phyloP scores from a whole-genome alignment of 2,329 filamentous ascomycete genomes.

The Cladosporium sp. region DNA sequence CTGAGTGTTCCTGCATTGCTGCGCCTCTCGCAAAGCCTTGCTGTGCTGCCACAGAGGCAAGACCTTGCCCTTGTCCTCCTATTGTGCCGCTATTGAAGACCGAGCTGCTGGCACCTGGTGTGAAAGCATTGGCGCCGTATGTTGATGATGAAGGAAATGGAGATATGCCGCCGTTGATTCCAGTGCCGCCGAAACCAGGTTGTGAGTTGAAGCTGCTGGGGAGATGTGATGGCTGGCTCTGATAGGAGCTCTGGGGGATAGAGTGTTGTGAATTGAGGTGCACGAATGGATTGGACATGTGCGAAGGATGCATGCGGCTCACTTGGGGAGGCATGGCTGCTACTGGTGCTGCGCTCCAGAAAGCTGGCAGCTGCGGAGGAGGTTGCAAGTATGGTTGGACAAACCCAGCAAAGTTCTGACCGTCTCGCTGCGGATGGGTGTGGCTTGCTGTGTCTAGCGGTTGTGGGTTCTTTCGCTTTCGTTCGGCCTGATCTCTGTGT shows the following conservation, averaged over 20 bases:
- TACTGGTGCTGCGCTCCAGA: background rate
- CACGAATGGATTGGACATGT: constrained; percentile 55
- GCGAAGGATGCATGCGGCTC: constrained; percentile 54
- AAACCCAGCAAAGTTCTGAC: too few species aligned
- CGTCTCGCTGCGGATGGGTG: too few species aligned
- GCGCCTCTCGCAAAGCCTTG: constrained; percentile 79
- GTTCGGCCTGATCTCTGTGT: too few species aligned
- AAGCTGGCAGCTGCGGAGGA: too few species aligned
- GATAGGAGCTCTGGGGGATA: constrained; percentile 27
- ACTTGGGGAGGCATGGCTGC: constrained; percentile 55
- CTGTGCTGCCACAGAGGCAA: constrained; percentile 81
- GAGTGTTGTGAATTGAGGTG: constrained; percentile 47
- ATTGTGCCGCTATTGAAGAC: constrained; percentile 29
- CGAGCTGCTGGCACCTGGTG: constrained; percentile 23
- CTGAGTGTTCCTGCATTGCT: constrained; percentile 45
- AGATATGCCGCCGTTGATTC: constrained; percentile 38
- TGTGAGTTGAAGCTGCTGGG: constrained; percentile 40
- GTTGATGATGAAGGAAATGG: constrained; percentile 29
- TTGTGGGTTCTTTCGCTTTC: too few species aligned
- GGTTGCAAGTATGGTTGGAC: too few species aligned
- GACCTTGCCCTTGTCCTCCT: constrained; percentile 50
- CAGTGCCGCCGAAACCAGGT: constrained; percentile 26
- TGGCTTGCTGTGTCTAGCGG: too few species aligned
- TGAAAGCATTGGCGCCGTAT: constrained; percentile 29
- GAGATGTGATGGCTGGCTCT: constrained; percentile 25